These are phyloP conservation scores for Endotrypanum monterogeii DNA, from an alignment of 208 protist genomes.

Conservation along the genomic window DNA sequence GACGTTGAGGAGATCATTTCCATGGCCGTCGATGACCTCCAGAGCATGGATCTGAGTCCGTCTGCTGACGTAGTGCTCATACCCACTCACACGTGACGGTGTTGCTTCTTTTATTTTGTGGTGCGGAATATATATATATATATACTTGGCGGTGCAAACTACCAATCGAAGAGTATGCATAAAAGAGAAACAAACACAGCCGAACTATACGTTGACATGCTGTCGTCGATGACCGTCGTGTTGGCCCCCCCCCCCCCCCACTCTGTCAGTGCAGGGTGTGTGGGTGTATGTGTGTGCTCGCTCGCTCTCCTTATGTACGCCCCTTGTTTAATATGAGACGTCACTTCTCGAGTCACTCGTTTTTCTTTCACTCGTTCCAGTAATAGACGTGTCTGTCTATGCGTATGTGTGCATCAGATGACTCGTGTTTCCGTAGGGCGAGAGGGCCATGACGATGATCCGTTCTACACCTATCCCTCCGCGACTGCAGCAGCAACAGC, in stretches of 20 bases:
- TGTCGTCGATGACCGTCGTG: background rate
- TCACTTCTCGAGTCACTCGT: background rate
- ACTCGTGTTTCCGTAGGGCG: no score
- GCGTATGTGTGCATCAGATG: background rate
- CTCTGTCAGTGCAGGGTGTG: no score
- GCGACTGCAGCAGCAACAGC: no score
- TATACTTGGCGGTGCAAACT: background rate
- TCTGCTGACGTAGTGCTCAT: conserved; percentile 51
- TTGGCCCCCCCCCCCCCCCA: background rate
- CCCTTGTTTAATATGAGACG: background rate
- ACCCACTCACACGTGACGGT: conserved; percentile 76
- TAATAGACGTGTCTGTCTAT: background rate
- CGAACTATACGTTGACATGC: no score
- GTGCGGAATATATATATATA: no score
- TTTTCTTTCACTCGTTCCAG: no score
- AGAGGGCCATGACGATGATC: no score
- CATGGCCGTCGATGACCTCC: conserved; percentile 79
- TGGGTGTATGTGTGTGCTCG: no score
- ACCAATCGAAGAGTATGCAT: background rate
- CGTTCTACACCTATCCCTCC: no score
- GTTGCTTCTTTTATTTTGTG: background rate
- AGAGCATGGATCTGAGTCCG: conserved; percentile 72
- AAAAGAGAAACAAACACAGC: background rate
- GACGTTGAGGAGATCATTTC: conserved; percentile 86
- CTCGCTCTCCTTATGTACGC: background rate